Conservation (phyloP, 768 basidiomycete species). For the Piloderma croceum region DNA sequence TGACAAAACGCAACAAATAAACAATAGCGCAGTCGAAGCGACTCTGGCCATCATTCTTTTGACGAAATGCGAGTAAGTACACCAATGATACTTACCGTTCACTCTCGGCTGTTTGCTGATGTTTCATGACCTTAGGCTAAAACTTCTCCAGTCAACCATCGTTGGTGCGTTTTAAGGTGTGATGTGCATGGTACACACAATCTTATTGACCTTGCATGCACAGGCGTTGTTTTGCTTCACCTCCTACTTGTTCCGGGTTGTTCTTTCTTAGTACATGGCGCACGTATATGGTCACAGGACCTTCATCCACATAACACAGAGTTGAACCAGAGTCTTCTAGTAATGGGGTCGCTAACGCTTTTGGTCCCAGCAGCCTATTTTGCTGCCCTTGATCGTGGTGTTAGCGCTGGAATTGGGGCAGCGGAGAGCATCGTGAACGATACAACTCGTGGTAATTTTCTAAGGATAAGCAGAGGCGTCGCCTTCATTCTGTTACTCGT, state of each 20-base stretch:
- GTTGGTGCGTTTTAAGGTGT: slow-evolving; percentile 36
- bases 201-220: background rate
- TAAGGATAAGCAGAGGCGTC: slow-evolving; percentile 61
- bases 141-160: slow-evolving; percentile 64
- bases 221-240: slow-evolving; percentile 70
- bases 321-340: slow-evolving; percentile 64
- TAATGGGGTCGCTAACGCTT: slow-evolving; percentile 60
- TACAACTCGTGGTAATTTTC: slow-evolving; percentile 37
- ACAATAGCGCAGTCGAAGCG: slow-evolving; percentile 64
- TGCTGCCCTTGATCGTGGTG: slow-evolving; percentile 44
- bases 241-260: slow-evolving; percentile 66
- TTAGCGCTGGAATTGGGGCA: slow-evolving; percentile 12
- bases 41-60: slow-evolving; percentile 66
- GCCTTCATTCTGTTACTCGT: slow-evolving; percentile 57
- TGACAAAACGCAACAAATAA: too few species aligned
- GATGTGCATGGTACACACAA: too few species aligned
- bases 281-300: slow-evolving; percentile 60
- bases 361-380: slow-evolving; percentile 67
- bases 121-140: slow-evolving; percentile 35
- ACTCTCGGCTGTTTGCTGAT: too few species aligned
- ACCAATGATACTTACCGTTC: background rate
- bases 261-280: slow-evolving; percentile 68
- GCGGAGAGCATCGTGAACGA: slow-evolving; percentile 35
- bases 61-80: slow-evolving; percentile 64
- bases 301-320: slow-evolving; percentile 60